Conservation (phyloP, 2,329 filamentous ascomycete genomes). For the Cadophora sp. region DNA sequence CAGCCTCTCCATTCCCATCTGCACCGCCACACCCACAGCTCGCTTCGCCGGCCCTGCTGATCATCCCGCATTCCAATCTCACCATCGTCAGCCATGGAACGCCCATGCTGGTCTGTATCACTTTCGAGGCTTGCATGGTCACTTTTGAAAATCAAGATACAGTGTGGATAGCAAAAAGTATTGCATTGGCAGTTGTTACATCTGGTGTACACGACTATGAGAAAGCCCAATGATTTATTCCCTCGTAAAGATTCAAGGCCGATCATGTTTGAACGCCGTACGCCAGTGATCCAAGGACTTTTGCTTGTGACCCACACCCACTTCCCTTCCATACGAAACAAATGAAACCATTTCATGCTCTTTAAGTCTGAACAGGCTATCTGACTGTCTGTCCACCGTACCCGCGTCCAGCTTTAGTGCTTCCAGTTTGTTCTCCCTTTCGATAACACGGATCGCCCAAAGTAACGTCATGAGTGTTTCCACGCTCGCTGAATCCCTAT, state of each 20-base stretch:
- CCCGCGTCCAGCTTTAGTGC: slow-evolving; percentile 40
- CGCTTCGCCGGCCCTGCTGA: slow-evolving; percentile 9
- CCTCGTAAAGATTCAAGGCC: slow-evolving; percentile 18
- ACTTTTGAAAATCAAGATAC: not conserved
- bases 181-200: slow-evolving; percentile 13
- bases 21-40: slow-evolving; percentile 15
- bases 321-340: slow-evolving; percentile 24
- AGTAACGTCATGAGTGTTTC: slow-evolving; percentile 45
- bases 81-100: slow-evolving; percentile 20
- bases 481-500: slow-evolving; percentile 39
- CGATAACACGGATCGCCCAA: slow-evolving; percentile 44
- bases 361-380: slow-evolving; percentile 39
- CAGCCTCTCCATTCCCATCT: not conserved
- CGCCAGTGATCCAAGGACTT: slow-evolving; percentile 43
- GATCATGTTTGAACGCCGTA: slow-evolving; percentile 36
- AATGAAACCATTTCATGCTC: slow-evolving; percentile 25
- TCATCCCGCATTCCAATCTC: not conserved
- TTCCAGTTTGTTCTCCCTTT: slow-evolving; percentile 35
- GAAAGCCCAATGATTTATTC: not conserved
- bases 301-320: slow-evolving; percentile 32
- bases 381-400: slow-evolving; percentile 40
- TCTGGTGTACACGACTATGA: slow-evolving; percentile 9
- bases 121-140: not conserved
- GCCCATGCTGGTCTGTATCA: not conserved
- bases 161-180: not conserved